These are phyloP conservation scores for Pulveroboletus ravenelii DNA, from an alignment of 768 basidiomycete genomes.

Conservation along the genomic window DNA sequence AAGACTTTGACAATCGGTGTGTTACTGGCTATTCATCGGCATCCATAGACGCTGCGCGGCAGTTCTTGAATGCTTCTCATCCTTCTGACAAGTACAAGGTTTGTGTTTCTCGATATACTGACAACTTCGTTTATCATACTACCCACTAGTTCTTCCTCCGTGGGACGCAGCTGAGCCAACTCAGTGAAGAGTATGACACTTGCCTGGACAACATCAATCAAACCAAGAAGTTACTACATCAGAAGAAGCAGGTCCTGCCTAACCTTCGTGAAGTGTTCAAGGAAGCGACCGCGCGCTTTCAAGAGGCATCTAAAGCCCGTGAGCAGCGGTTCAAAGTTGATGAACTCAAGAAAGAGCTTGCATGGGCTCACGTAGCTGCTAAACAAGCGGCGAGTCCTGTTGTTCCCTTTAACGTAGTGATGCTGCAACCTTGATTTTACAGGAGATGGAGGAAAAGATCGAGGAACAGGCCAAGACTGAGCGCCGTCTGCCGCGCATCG, in stretches of 20 bases:
- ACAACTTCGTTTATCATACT: constrained; percentile 1
- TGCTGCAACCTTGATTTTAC: background rate
- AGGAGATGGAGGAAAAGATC: constrained; percentile 44
- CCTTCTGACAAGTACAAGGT: constrained; percentile 89
- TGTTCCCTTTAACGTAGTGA: background rate
- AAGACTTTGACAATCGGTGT: background rate
- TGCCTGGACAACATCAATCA: constrained; percentile 69
- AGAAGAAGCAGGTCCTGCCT: constrained; percentile 74
- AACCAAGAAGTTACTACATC: constrained; percentile 58
- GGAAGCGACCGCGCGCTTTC: constrained; percentile 54
- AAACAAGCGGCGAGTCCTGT: constrained; percentile 56
- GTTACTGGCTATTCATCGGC: background rate
- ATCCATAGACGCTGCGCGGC: constrained; percentile 36
- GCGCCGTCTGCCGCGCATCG: constrained; percentile 37
- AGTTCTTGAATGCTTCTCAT: constrained; percentile 81
- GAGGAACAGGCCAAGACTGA: constrained; percentile 38
- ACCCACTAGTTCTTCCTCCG: constrained; percentile 79
- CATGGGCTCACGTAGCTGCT: constrained; percentile 78
- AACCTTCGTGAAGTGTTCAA: constrained; percentile 60
- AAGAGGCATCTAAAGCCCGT: constrained; percentile 71
- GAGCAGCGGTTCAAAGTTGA: constrained; percentile 65
- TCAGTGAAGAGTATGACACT: constrained; percentile 80
- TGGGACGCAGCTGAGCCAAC: constrained; percentile 86
- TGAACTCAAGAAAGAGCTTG: constrained; percentile 73
- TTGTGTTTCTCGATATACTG: constrained; percentile 12